phyloP scores from a whole-genome alignment of 2,329 filamentous ascomycete species.

The Aplosporella prunicola region DNA sequence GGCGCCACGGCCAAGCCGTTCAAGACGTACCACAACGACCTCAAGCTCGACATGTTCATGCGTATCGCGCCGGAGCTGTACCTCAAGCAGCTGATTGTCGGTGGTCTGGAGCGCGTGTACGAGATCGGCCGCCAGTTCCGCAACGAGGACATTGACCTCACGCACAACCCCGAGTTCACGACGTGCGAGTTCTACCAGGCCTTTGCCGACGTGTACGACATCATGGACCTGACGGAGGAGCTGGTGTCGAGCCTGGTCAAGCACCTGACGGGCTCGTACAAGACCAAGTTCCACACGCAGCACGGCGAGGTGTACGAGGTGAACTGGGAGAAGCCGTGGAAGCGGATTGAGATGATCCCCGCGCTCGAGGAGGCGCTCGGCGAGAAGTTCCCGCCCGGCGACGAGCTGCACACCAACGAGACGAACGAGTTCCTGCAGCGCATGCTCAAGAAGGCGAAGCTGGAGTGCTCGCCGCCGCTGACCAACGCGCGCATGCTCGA shows the following conservation, averaged over 20 bases:
- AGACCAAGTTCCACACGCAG: conserved; percentile 79
- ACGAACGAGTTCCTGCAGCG: conserved; percentile 79
- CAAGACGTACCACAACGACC: conserved; percentile 89
- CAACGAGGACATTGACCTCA: conserved; percentile 84
- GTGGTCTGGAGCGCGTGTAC: conserved; percentile 88
- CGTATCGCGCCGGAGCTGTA: conserved; percentile 91
- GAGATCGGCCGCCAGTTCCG: conserved; percentile 93
- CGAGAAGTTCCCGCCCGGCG: conserved; percentile 85
- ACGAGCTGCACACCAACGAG: conserved; percentile 82
- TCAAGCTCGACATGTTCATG: conserved; percentile 90
- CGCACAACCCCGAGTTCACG: conserved; percentile 98
- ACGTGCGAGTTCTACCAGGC: conserved; percentile 97
- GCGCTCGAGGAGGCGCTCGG: conserved; percentile 80
- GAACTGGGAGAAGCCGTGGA: conserved; percentile 95
- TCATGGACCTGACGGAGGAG: conserved; percentile 87
- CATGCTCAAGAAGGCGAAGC: conserved; percentile 77
- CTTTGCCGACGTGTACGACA: conserved; percentile 62
- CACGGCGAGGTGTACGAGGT: conserved; percentile 78
- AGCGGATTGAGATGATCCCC: conserved; percentile 89
- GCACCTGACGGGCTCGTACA: conserved; percentile 74
- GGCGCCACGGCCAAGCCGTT: conserved; percentile 95
- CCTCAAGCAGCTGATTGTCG: conserved; percentile 92
- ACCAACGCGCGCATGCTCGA: conserved; percentile 97
- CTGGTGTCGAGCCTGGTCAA: conserved; percentile 85
- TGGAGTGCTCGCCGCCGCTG: conserved; percentile 81